phyloP scores from a whole-genome alignment of 805 yeast genomes.

The Myxozyma melibiosi region DNA sequence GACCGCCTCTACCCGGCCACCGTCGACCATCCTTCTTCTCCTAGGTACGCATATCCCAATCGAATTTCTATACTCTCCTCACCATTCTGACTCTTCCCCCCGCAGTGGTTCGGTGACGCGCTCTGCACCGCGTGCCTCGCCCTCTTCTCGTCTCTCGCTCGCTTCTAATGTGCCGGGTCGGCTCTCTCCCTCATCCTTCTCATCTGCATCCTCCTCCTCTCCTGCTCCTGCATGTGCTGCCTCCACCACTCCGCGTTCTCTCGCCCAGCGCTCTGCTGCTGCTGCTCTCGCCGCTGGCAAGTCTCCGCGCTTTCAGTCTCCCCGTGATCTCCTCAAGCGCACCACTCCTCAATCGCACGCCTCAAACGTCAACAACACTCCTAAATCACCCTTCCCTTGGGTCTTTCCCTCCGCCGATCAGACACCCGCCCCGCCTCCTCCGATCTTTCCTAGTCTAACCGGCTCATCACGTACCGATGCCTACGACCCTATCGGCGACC shows the following conservation, averaged over 20 bases:
- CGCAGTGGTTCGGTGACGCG: too few relatives aligned
- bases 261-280: not conserved
- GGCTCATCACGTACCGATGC: not conserved
- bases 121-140: too few relatives aligned
- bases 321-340: not conserved
- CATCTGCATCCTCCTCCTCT: not conserved
- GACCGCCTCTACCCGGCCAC: not conserved
- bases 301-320: slow-evolving; percentile 1
- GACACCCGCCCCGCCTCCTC: not conserved
- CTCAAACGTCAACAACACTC: not conserved
- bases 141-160: too few relatives aligned
- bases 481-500: slow-evolving; percentile 4
- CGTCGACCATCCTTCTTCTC: not conserved
- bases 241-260: slow-evolving; percentile 5
- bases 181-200: too few relatives aligned
- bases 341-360: not conserved
- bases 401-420: slow-evolving; percentile 13
- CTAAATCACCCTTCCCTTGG: slow-evolving; percentile 26
- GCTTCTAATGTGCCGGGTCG: too few relatives aligned
- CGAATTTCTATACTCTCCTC: too few relatives aligned
- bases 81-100: too few relatives aligned
- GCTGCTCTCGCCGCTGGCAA: too few relatives aligned
- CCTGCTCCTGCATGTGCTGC: not conserved
- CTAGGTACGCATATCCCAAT: too few relatives aligned
- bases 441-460: not conserved